Evolutionary conservation across 2,329 filamentous ascomycete species (phyloP).

Genomic region (Penicillium digitatum): DNA sequence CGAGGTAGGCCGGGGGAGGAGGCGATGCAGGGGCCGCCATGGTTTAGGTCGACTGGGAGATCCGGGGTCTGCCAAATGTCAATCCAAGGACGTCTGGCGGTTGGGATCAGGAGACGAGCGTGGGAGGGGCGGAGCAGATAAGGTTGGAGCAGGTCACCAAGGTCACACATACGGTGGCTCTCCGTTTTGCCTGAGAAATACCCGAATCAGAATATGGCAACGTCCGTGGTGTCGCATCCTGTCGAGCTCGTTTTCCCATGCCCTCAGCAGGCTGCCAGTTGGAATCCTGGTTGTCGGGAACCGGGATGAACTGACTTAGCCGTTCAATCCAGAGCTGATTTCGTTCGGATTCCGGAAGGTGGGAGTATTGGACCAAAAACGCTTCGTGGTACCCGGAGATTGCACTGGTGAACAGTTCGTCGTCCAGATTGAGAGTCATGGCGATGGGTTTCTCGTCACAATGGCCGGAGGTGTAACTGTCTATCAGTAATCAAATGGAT

Average conservation of each 20-base stretch:
- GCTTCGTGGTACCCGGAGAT: slow-evolving; percentile 42
- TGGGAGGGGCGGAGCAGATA: slow-evolving; percentile 22
- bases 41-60: slow-evolving; percentile 31
- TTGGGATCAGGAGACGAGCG: slow-evolving; percentile 26
- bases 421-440: slow-evolving; percentile 38
- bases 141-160: slow-evolving; percentile 38
- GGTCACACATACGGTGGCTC: slow-evolving; percentile 45
- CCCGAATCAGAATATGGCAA: slow-evolving; percentile 35
- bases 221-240: slow-evolving; percentile 39
- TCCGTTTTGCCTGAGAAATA: slow-evolving; percentile 42
- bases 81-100: slow-evolving; percentile 36
- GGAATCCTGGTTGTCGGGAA: slow-evolving; percentile 17
- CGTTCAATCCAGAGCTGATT: slow-evolving; percentile 41
- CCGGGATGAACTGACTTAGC: slow-evolving; percentile 39
- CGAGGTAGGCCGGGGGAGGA: slow-evolving; percentile 29
- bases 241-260: slow-evolving; percentile 43
- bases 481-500: slow-evolving; percentile 31
- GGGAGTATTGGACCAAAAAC: slow-evolving; percentile 41
- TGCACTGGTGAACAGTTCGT: slow-evolving; percentile 40
- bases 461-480: slow-evolving; percentile 22
- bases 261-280: slow-evolving; percentile 27
- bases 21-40: slow-evolving; percentile 30
- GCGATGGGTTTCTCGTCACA: slow-evolving; percentile 20
- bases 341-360: slow-evolving; percentile 41
- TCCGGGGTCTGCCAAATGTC: slow-evolving; percentile 44